A percentile compares a stretch with the other conserved stretches of the same genome.
Conservation (phyloP, 257 asterid genomes). For the Anisodus tanguticus region DNA sequence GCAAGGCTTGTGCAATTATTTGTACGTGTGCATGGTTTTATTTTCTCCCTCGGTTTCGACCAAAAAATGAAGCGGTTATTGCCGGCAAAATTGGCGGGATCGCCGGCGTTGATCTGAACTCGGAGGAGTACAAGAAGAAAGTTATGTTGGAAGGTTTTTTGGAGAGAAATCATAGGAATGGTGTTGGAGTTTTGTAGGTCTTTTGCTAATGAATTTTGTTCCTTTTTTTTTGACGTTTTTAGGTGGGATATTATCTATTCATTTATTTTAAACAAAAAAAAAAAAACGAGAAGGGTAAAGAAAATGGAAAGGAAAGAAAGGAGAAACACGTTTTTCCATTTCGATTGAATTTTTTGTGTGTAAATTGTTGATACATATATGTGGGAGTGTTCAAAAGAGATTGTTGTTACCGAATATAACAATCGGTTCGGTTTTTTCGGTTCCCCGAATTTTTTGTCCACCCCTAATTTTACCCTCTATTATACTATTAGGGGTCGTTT, state of each 20-base stretch:
- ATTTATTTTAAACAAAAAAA: not conserved
- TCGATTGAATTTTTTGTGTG: not conserved
- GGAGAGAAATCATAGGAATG: conserved; percentile 36
- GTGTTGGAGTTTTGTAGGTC: conserved; percentile 29
- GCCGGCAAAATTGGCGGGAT: not conserved
- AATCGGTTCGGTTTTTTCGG: too few species aligned
- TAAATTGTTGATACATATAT: not conserved
- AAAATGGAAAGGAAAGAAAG: not conserved
- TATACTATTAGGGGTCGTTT: too few species aligned
- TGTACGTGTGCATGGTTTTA: conserved; percentile 49
- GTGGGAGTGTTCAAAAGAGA: not conserved
- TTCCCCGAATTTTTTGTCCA: too few species aligned
- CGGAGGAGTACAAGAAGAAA: conserved; percentile 41
- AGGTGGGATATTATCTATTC: not conserved
- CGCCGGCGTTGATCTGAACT: not conserved
- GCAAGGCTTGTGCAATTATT: conserved; percentile 51
- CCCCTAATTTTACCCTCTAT: too few species aligned
- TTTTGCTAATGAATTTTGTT: too few species aligned
- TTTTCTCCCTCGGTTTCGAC: conserved; percentile 31
- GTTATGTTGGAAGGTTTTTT: conserved; percentile 49
- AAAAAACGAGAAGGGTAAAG: not conserved
- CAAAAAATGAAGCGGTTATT: not conserved
- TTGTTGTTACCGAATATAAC: too few species aligned
- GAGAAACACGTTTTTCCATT: not conserved
- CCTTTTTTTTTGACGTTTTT: not conserved